These are phyloP conservation scores for Paramecium octaurelia DNA, from an alignment of 73 alveolate genomes.

Conservation along the genomic window DNA sequence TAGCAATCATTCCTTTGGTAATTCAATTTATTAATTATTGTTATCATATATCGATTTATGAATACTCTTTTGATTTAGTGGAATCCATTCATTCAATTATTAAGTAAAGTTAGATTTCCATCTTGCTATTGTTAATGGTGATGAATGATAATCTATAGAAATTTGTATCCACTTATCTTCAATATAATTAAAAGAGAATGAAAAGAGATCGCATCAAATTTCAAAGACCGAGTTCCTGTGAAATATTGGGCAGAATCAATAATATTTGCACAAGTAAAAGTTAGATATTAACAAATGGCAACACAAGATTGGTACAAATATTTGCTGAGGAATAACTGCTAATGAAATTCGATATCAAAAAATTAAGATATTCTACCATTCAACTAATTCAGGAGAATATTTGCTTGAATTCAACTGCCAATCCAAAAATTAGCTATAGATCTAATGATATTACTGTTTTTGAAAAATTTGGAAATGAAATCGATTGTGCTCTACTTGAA, in stretches of 20 bases:
- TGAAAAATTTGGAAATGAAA: slow-evolving; percentile 66
- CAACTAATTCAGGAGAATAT: slow-evolving; percentile 19
- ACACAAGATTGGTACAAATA: slow-evolving; percentile 79
- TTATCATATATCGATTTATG: slow-evolving; percentile 46
- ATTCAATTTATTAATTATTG: slow-evolving; percentile 70
- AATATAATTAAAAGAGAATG: slow-evolving; percentile 88
- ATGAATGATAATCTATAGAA: slow-evolving; percentile 93
- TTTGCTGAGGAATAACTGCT: slow-evolving; percentile 75
- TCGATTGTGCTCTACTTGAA: slow-evolving; percentile 71
- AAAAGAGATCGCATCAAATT: slow-evolving; percentile 88
- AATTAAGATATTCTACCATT: neutral
- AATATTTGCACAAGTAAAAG: slow-evolving; percentile 92
- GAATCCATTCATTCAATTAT: slow-evolving; percentile 67
- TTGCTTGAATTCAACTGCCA: neutral
- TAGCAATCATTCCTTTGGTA: slow-evolving; percentile 80
- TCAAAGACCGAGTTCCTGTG: slow-evolving; percentile 88
- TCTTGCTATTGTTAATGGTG: slow-evolving; percentile 88
- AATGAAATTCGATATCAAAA: slow-evolving; percentile 9
- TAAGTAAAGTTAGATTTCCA: slow-evolving; percentile 79
- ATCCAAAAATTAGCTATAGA: neutral
- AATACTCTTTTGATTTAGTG: slow-evolving; percentile 37
- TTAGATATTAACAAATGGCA: slow-evolving; percentile 90
- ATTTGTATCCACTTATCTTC: slow-evolving; percentile 89
- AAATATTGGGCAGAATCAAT: slow-evolving; percentile 92
- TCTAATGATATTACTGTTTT: slow-evolving; percentile 57